Conservation (phyloP, 441 rosid species). For the Populus hybrid region DNA sequence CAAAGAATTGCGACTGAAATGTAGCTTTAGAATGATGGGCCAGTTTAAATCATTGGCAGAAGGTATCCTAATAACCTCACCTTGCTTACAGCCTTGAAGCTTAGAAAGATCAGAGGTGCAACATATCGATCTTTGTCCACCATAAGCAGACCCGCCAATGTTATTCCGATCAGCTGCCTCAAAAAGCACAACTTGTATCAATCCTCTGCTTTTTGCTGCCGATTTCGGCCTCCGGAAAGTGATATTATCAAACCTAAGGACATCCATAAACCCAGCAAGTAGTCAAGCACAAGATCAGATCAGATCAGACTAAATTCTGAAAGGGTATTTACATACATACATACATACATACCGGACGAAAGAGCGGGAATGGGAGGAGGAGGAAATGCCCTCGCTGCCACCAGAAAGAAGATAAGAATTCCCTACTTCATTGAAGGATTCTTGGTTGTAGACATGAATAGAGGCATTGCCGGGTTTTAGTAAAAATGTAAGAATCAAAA, state of each 20-base stretch:
- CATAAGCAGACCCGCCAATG: conserved; percentile 98
- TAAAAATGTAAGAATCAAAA: conserved; percentile 11
- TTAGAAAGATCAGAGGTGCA: conserved; percentile 95
- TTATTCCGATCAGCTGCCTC: conserved; percentile 91
- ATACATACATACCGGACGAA: conserved; percentile 59
- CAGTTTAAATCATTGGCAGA: conserved; percentile 65
- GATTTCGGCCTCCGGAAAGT: conserved; percentile 61
- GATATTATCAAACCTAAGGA: conserved; percentile 63
- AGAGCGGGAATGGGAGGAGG: conserved; percentile 42
- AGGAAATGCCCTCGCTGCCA: conserved; percentile 85
- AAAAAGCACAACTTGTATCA: conserved; percentile 77
- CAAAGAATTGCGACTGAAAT: conserved; percentile 49
- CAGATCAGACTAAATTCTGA: background rate
- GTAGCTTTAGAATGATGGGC: conserved; percentile 69
- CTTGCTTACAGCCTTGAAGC: conserved; percentile 90
- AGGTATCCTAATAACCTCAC: conserved; percentile 82
- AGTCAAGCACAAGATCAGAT: background rate
- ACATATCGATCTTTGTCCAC: conserved; percentile 95
- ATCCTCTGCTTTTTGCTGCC: conserved; percentile 45
- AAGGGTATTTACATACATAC: background rate
- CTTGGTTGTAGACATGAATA: conserved; percentile 58
- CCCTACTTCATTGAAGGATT: conserved; percentile 73
- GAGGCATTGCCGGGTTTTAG: conserved; percentile 40
- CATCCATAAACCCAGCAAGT: background rate
- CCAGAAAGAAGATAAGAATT: conserved; percentile 83